These are phyloP conservation scores for Nakazawaea populi DNA, from an alignment of 805 yeast genomes.

Conservation along the genomic window DNA sequence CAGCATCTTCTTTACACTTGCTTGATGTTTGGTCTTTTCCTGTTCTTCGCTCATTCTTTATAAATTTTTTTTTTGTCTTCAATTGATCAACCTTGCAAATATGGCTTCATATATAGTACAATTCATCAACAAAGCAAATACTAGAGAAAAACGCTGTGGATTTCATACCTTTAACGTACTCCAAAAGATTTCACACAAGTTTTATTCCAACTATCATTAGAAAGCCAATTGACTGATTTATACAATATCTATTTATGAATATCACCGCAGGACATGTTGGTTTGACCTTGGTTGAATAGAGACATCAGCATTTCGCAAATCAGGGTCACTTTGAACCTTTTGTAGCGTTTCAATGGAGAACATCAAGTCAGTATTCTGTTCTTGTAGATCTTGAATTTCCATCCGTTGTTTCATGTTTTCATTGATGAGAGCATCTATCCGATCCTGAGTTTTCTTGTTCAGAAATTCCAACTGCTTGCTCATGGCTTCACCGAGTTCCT, in stretches of 20 bases:
- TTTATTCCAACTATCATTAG: neutral
- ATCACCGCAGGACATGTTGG: no score
- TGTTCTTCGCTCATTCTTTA: no score
- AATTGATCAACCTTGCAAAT: neutral
- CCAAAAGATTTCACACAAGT: no score
- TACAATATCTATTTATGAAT: no score
- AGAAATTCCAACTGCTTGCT: conserved; percentile 32
- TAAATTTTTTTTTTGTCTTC: no score
- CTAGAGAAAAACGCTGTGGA: neutral
- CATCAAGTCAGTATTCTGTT: conserved; percentile 74
- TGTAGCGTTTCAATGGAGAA: conserved; percentile 69
- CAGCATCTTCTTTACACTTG: neutral
- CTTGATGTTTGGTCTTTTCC: no score
- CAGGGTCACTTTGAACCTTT: conserved; percentile 51
- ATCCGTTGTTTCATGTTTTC: conserved; percentile 25
- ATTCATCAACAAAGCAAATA: neutral
- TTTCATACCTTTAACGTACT: no score
- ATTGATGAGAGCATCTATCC: neutral
- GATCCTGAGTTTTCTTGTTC: conserved; percentile 3
- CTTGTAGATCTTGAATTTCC: conserved; percentile 44
- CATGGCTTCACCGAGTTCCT: conserved; percentile 34
- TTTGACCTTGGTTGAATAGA: neutral
- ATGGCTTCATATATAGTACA: neutral
- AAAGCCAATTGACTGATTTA: neutral
- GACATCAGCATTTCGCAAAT: conserved; percentile 2